Evolutionary conservation across 2,329 filamentous ascomycete genomes (phyloP), one percentile per base, ranked within the genome.

Genomic region (Cladosporium sp.): DNA sequence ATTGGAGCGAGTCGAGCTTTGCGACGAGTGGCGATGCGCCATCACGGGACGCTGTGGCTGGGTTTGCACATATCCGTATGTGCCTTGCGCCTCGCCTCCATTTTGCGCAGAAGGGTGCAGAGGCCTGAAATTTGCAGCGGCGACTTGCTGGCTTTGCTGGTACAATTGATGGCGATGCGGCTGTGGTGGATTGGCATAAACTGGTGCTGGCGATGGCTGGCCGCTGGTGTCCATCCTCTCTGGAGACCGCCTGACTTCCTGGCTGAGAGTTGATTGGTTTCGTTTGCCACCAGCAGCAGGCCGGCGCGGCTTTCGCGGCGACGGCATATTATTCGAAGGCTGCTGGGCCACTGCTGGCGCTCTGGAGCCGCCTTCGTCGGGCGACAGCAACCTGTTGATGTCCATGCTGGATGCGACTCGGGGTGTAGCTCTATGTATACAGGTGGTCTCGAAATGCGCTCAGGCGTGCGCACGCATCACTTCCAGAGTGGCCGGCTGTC

Each of bases 371-470:
- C 75, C 75, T 59, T 79, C 76, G 62, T 77, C 75, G 39, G 78
- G 77, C 67, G 77, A 79, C 54, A 80, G 67, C 54, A 80, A 70
- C 49, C 75, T 76, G 66, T 77, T 77, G 73, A 80, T 80, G 65
- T 80, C 75, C 78, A 80, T 80, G 43, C n/a, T 55, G 40, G 19
- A 39, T 45, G 14, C 25, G 17, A 12, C 39, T 22, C 17, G 30
- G 19, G 17, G 8, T 17, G 39, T 28, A 45, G 40, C 39, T 40
- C 52, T 55, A 45, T 40, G 19, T 22, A 20, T 36, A 47, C 12
- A 20, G 19, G 37, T 20, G 47, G 19, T 36, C 28, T 37, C 7
- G 17, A 37, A 50, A 50, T 19, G 47, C 47, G 47, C 30, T 37
- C 17, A 37, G 30, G 36, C n/a, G 30, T 28, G 30, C 47, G 47